A percentile compares a stretch with the other conserved stretches of the same genome.
Conservation (phyloP, 169 alveolate species). For the Babesia ovata region DNA sequence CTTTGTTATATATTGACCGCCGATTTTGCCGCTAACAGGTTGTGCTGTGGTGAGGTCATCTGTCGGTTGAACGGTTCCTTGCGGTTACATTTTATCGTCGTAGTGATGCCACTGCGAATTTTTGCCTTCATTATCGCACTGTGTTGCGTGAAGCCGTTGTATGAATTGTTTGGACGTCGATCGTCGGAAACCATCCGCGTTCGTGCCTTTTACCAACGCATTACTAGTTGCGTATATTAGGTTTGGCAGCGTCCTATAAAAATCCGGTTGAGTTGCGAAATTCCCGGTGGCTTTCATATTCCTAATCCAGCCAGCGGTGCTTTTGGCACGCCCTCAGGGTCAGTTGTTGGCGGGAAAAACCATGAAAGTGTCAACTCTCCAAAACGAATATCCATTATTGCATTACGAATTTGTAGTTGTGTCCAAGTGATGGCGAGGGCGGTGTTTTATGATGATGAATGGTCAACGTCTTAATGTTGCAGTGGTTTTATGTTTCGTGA, state of each 20-base stretch:
- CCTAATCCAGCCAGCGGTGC: constrained; percentile 63
- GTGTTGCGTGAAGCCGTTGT: too few species aligned
- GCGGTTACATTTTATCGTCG: too few species aligned
- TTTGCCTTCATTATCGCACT: too few species aligned
- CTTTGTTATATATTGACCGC: too few species aligned
- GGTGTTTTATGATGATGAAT: neutral
- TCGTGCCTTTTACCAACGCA: constrained; percentile 40
- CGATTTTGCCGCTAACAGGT: too few species aligned
- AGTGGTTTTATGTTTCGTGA: too few species aligned
- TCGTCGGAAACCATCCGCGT: constrained; percentile 12
- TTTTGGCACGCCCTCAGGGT: constrained; percentile 59
- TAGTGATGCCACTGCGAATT: too few species aligned
- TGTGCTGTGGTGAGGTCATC: too few species aligned
- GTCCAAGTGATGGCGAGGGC: neutral
- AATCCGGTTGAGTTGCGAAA: constrained; percentile 51
- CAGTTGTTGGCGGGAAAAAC: constrained; percentile 64
- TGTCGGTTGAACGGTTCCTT: too few species aligned
- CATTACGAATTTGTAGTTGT: neutral
- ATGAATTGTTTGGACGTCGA: constrained; percentile 15
- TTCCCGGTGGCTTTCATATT: constrained; percentile 63
- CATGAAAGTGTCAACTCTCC: constrained; percentile 59
- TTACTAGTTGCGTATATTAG: constrained; percentile 60
- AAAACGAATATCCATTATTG: neutral
- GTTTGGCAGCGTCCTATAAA: constrained; percentile 44
- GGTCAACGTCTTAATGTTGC: too few species aligned